phyloP scores from a whole-genome alignment of 441 rosid species.

The Gossypium davidsonii region DNA sequence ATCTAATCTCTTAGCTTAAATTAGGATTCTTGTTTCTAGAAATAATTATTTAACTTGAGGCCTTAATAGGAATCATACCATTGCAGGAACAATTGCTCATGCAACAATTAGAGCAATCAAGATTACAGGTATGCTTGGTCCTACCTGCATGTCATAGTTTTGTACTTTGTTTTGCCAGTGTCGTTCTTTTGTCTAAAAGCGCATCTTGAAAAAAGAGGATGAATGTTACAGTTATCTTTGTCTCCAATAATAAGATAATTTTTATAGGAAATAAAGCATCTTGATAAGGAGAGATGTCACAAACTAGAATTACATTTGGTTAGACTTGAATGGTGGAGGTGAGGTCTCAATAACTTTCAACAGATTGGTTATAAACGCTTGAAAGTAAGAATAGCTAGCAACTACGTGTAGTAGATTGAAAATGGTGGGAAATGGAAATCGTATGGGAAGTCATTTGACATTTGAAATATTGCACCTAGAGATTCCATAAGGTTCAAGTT shows the following conservation, averaged over 20 bases:
- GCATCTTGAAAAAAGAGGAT: neutral
- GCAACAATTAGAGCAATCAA: constrained; percentile 72
- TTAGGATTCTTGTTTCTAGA: neutral
- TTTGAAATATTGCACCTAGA: neutral
- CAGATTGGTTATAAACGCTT: neutral
- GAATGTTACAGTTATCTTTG: neutral
- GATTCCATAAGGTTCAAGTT: neutral
- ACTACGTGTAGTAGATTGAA: neutral
- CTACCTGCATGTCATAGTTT: neutral
- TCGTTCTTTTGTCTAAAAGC: neutral
- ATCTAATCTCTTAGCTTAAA: neutral
- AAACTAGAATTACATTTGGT: neutral
- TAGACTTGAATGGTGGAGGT: neutral
- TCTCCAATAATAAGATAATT: neutral
- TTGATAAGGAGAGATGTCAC: neutral
- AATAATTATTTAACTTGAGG: neutral
- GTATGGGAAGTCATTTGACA: neutral
- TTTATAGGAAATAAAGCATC: neutral
- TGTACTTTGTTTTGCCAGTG: neutral
- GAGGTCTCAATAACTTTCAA: neutral
- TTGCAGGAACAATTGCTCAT: constrained; percentile 66
- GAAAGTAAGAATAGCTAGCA: neutral
- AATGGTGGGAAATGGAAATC: neutral
- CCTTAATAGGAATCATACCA: constrained; percentile 14
- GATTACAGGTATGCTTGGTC: constrained; percentile 44